Base-by-base conservation (phyloP, 2,329 filamentous ascomycete genomes). In the Cladosporium cucumerinum region DNA sequence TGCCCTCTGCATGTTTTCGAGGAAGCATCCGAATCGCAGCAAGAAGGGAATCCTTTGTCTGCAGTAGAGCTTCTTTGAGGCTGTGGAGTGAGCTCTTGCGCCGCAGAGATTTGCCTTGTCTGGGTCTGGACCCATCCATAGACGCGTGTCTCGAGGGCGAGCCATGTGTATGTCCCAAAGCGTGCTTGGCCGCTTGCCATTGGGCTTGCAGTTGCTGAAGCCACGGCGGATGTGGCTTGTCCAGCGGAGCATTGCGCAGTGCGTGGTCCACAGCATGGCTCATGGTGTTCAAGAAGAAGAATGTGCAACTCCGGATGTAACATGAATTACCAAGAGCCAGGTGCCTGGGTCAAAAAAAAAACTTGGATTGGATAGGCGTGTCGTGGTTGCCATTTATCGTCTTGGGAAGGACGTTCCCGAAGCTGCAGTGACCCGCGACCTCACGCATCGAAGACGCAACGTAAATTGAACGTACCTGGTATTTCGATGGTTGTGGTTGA, bases 171-270 rank as follows among this genome's bases (percentile, higher is more conserved):
- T n/a, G 21, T 28, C 46, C 46, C 11, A 61, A 39, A 25, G 46
- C 58, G 6, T 61, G 39, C 21, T 51, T 61, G 3, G 58, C 32
- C 14, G 58, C 43, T 11, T 55, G 61, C 61, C 61, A 63, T 57
- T 63, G 49, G 32, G 26, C 32, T 23, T 63, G 61, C 23, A 63
- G 25, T 10, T 63, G 61, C 5, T 63, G 49, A 11, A 63, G 34
- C 61, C 61, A 63, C 11, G 51, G 61, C 36, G 61, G 43, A 32
- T 46, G 36, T 25, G 61, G 61, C 51, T 48, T 63, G 23, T 63
- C 52, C 34, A 12, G 25, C 12, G 61, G 61, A 36, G 61, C 61
- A 34, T 64, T 64, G 30, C 54, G 43, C 61, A 64, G 36, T 16
- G 61, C 54, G 46, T 39, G 36, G 28, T 51, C 26, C 8, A 51